Evolutionary conservation across 1,284 basidiomycete species (phyloP).

Genomic region (Trichosporon coremiiforme): DNA sequence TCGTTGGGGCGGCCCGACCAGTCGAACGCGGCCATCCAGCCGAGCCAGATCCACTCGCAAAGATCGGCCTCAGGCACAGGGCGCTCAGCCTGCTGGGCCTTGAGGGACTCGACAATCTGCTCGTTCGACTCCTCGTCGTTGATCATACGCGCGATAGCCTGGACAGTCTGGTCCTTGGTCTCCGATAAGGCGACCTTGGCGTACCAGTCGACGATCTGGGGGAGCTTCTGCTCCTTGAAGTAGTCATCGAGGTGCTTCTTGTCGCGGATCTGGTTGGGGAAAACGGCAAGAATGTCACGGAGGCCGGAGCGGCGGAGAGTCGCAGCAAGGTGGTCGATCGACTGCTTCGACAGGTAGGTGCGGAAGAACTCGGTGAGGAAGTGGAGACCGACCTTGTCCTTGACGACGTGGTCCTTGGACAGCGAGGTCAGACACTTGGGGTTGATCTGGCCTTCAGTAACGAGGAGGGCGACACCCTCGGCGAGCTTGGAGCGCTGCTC

Average conservation of each 20-base stretch:
- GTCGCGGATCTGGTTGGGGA: conserved; percentile 78
- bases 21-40: conserved; percentile 81
- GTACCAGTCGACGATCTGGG: conserved; percentile 86
- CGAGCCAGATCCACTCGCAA: conserved; percentile 86
- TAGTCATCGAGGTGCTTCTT: conserved; percentile 75
- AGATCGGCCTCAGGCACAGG: conserved; percentile 77
- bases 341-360: conserved; percentile 65
- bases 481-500: conserved; percentile 79
- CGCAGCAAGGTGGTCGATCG: conserved; percentile 80
- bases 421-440: conserved; percentile 76
- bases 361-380: conserved; percentile 79
- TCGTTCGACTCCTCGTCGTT: conserved; percentile 57
- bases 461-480: conserved; percentile 74
- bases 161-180: conserved; percentile 68
- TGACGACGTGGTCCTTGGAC: conserved; percentile 90
- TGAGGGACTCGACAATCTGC: conserved; percentile 75
- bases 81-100: conserved; percentile 60
- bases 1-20: conserved; percentile 86
- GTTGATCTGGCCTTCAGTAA: conserved; percentile 76
- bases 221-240: conserved; percentile 76
- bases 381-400: conserved; percentile 79
- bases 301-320: conserved; percentile 78
- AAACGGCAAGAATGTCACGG: conserved; percentile 82
- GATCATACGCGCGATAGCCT: conserved; percentile 65
- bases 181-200: conserved; percentile 78